A percentile compares a stretch with the other conserved stretches of the same genome.
phyloP scores from a whole-genome alignment of 108 stramenopile genomes.

The Discostella pseudostelligera region DNA sequence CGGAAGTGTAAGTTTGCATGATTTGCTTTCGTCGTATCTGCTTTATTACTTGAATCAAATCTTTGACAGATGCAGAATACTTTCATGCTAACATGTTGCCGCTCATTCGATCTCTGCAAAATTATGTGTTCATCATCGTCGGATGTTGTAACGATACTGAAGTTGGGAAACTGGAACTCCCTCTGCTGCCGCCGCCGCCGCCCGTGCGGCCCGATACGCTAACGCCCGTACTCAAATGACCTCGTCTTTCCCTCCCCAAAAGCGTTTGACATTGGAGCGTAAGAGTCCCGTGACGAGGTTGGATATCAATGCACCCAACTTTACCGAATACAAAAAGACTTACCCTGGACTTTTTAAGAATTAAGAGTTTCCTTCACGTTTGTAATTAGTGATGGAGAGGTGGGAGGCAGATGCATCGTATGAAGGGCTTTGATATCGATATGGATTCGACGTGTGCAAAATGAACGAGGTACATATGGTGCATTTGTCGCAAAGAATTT shows the following conservation, averaged over 20 bases:
- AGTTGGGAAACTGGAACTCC: conserved; percentile 80
- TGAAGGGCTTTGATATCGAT: too few relatives aligned
- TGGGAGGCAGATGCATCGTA: too few relatives aligned
- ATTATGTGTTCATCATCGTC: too few relatives aligned
- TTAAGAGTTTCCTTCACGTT: too few relatives aligned
- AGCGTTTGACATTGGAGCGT: conserved; percentile 80
- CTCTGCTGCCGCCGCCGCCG: conserved; percentile 50
- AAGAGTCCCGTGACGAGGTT: conserved; percentile 87
- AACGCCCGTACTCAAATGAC: conserved; percentile 85
- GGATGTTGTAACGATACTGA: too few relatives aligned
- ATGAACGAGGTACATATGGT: too few relatives aligned
- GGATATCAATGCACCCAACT: conserved; percentile 77
- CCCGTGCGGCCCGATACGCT: conserved; percentile 61
- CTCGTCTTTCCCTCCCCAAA: conserved; percentile 76
- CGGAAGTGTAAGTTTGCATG: conserved; percentile 49
- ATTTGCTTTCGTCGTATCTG: background rate
- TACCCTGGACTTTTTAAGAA: conserved; percentile 85
- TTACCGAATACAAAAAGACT: conserved; percentile 78
- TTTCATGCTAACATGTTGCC: too few relatives aligned
- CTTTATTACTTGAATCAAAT: background rate
- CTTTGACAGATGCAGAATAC: background rate
- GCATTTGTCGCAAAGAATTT: too few relatives aligned
- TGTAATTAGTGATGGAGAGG: too few relatives aligned
- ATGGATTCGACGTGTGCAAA: too few relatives aligned
- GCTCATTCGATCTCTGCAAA: too few relatives aligned